Evolutionary conservation across 2,329 filamentous ascomycete species (phyloP), one percentile per base, ranked within the genome.

Genomic region (Daldinia sp.): DNA sequence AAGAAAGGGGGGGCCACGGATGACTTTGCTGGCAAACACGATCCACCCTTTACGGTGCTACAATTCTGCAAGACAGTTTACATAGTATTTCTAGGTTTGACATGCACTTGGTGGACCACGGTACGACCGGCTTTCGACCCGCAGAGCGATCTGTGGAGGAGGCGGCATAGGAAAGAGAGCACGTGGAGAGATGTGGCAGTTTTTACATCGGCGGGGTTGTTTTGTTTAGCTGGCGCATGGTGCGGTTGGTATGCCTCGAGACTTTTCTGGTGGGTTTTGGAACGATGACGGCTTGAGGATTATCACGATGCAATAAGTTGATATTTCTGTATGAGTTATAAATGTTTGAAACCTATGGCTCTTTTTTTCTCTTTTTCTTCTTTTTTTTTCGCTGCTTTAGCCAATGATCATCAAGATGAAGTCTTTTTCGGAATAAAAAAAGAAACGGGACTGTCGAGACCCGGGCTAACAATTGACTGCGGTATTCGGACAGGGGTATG

Each of bases 61-160:
- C 58, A 56, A 4, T 17, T 62, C 3, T 43, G 66, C 17, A 55
- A 60, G 23, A 60, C 55, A 9, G 47, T 51, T 3, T 66, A 50
- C 37, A 55, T 68, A 41, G 19, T 70, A 4, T 13, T 61, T 23
- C 43, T 71, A 1, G 67, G 68, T 4, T 48, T 73, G 17, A 61
- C 60, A 17, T 64, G 58, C 32, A 67, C 67, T 3, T 74, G 69
- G 68, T 74, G 71, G 71, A 52, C 49, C 11, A 41, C 65, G 35
- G 68, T 68, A 7, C 47, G 54, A 32, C 73, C 72, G 27, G 73
- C 67, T 4, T 72, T 75, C 39, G 68, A 75, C 29, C 54, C 56
- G 49, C 49, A 62, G 11, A 73, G 72, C 50, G 66, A 63, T 4
- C 56, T 74, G 5, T 71, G 72, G 72, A 63, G 19, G 39, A 64